Base-by-base conservation (phyloP, 768 basidiomycete species). In the Tylopilus plumbeoviolaceoides region DNA sequence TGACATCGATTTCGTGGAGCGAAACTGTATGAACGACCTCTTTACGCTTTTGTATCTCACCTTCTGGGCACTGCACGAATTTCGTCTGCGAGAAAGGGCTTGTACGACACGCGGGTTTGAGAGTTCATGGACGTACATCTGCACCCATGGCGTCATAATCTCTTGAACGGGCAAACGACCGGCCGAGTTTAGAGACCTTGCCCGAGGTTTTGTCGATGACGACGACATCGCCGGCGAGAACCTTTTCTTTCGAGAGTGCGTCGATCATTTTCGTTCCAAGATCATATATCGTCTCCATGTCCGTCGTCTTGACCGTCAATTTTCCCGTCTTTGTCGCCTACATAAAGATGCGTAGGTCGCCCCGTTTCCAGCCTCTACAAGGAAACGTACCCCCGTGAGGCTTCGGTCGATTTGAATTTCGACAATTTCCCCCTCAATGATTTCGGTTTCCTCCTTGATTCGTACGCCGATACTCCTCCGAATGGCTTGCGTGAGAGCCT, bases 111-210 rank as follows among this genome's bases (percentile, higher is more conserved):
- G 8, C 5, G 39, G 30, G 21, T 40, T 3, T n/a, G n/a, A n/a
- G n/a, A 15, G 28, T 21, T 43, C 2, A 15, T 39, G 33, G 17
- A 79, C 89, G 59, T 69, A 97, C 95, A 68, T 99, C 97, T 53
- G 95, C 95, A 50, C 97, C 95, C 91, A 98, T 97, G 33, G 95
- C 97, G 69, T 98, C 97, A 65, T 98, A 99, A 63, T 98, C 95
- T 66, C 95, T 80, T 45, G 94, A 95, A 55, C 95, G 79, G n/a
- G 97, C 92, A 70, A 97, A 97, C 10, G 93, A 95, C 33, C 97
- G 81, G 9, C 95, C 95, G 15, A 98, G 83, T 75, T 99, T 98
- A 17, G 91, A 87, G 55, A 98, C 89, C 72, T 93, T 95, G 33
- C 97, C 95, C 12, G 92, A 93, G 0, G 92, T 92, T 69, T 98